A percentile compares a stretch with the other conserved stretches of the same genome.
Evolutionary conservation across 225 moss, liverwort and hornwort genomes (phyloP).

Genomic region (Sphagnum contortum): DNA sequence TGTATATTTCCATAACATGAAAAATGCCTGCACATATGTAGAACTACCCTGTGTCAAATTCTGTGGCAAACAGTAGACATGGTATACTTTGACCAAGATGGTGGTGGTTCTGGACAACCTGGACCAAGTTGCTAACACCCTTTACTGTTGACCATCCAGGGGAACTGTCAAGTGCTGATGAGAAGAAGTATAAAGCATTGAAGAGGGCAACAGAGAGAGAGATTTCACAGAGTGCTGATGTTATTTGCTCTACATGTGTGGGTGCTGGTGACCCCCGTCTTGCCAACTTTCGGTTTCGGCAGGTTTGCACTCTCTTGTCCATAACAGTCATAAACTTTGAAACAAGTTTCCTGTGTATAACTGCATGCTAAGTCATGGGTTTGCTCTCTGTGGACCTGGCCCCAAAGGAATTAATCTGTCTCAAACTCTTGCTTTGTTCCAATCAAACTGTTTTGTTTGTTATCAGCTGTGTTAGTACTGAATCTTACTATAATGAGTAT

Average conservation of each 20-base stretch:
- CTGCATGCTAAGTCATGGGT: too few species aligned
- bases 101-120: too few species aligned
- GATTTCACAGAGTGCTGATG: slow-evolving; percentile 91
- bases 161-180: slow-evolving; percentile 92
- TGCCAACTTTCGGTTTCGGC: slow-evolving; percentile 92
- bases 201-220: slow-evolving; percentile 95
- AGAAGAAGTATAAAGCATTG: slow-evolving; percentile 96
- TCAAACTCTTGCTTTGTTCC: background rate
- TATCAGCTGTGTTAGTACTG: too few species aligned
- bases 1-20: too few species aligned
- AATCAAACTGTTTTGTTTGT: background rate
- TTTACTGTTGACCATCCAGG: slow-evolving; percentile 32
- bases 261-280: slow-evolving; percentile 97
- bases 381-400: too few species aligned
- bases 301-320: slow-evolving; percentile 32
- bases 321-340: background rate
- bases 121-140: slow-evolving; percentile 1
- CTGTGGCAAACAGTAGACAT: too few species aligned
- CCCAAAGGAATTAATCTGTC: too few species aligned
- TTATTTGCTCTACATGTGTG: slow-evolving; percentile 96
- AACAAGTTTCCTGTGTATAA: background rate
- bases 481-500: too few species aligned
- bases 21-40: too few species aligned
- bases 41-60: too few species aligned
- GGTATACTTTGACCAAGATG: too few species aligned